Percentiles rank a stretch among this genome's conserved stretches.
Conservation (phyloP, 495 filamentous ascomycete genomes). For the Clavariopsis aquatica region DNA sequence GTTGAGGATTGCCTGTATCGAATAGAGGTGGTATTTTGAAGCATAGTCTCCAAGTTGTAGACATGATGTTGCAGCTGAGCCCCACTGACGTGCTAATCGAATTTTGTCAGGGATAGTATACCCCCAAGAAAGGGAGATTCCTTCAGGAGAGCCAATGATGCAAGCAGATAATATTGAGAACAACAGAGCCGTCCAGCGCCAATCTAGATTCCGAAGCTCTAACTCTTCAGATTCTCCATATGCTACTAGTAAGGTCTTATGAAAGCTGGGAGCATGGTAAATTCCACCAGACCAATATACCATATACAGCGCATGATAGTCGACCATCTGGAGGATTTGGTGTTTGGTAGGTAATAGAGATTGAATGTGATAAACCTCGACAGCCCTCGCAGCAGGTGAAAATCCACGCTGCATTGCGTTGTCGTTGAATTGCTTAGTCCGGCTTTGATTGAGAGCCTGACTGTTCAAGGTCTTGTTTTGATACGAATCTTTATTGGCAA, state of each 20-base stretch:
- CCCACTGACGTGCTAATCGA: constrained; percentile 45
- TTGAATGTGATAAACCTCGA: constrained; percentile 37
- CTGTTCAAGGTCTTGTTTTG: background rate
- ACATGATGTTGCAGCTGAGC: constrained; percentile 44
- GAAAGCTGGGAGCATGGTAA: constrained; percentile 45
- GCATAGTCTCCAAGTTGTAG: constrained; percentile 48
- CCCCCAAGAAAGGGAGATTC: constrained; percentile 43
- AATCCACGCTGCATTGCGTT: background rate
- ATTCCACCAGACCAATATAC: constrained; percentile 46
- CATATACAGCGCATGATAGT: constrained; percentile 47
- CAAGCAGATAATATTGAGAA: constrained; percentile 48
- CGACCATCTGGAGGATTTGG: constrained; percentile 43
- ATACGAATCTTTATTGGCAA: constrained; percentile 12
- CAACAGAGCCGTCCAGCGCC: constrained; percentile 49
- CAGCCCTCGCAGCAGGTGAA: constrained; percentile 17
- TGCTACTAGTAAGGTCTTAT: constrained; percentile 41
- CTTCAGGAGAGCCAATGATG: constrained; percentile 45
- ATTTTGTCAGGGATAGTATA: constrained; percentile 43
- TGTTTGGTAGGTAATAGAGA: constrained; percentile 42
- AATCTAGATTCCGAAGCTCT: constrained; percentile 32
- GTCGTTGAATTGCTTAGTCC: background rate
- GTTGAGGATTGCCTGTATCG: constrained; percentile 51
- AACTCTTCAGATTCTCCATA: constrained; percentile 41
- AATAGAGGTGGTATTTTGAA: constrained; percentile 45
- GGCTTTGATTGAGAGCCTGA: constrained; percentile 5